Conservation (phyloP, 371 early-diverging fungal species). For the Rhizopus delemar region DNA sequence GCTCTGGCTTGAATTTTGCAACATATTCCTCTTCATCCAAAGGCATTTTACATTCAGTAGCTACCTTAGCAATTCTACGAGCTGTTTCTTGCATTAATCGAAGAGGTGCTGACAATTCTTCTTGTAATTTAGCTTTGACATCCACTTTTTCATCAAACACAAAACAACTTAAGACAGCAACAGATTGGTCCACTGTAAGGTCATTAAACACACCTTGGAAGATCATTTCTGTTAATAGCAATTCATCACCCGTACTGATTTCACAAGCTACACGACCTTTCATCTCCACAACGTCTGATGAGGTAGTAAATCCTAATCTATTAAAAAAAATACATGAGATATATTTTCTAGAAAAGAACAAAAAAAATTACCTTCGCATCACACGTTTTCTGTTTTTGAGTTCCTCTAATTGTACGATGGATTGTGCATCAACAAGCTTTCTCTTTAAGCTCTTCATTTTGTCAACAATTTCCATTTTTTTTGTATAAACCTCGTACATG, state of each 20-base stretch:
- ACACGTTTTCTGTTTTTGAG: slow-evolving; percentile 89
- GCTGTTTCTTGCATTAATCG: slow-evolving; percentile 87
- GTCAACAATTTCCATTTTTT: slow-evolving; percentile 59
- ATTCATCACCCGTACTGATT: slow-evolving; percentile 96
- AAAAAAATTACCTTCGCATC: slow-evolving; percentile 62
- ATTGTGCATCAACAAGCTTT: slow-evolving; percentile 74
- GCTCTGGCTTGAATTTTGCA: slow-evolving; percentile 78
- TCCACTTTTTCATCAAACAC: slow-evolving; percentile 87
- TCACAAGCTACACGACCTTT: slow-evolving; percentile 99
- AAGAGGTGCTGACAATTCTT: slow-evolving; percentile 81
- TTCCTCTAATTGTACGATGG: slow-evolving; percentile 91
- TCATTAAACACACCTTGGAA: slow-evolving; percentile 98
- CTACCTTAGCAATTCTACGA: slow-evolving; percentile 82
- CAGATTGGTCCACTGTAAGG: slow-evolving; percentile 86
- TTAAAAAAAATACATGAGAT: not conserved
- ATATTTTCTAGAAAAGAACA: not conserved
- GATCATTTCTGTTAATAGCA: slow-evolving; percentile 98
- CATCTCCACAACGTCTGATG: slow-evolving; percentile 87
- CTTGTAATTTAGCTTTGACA: slow-evolving; percentile 47
- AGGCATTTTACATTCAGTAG: slow-evolving; percentile 85
- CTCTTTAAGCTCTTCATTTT: slow-evolving; percentile 69
- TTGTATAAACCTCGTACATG: slow-evolving; percentile 64
- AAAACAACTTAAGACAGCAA: slow-evolving; percentile 93
- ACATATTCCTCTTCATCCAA: slow-evolving; percentile 85
- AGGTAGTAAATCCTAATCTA: slow-evolving; percentile 82